Evolutionary conservation across 257 asterid species (phyloP).

Genomic region (Plantago elongata): DNA sequence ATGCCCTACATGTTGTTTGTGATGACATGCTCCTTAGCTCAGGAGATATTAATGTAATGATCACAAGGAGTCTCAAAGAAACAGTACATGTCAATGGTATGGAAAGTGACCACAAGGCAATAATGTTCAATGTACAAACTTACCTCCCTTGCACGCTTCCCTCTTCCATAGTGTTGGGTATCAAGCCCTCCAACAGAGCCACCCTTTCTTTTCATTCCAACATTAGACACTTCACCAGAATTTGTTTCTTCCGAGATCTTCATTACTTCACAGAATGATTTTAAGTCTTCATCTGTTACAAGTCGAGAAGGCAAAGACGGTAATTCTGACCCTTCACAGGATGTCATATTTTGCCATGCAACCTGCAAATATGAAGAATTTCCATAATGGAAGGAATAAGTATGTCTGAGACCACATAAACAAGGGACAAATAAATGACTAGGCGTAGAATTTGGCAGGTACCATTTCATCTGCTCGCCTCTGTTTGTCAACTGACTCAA

Average conservation of each 20-base stretch:
- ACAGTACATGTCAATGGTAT: neutral
- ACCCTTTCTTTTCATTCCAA: slow-evolving; percentile 74
- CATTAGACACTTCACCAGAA: slow-evolving; percentile 36
- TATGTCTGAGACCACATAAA: slow-evolving; percentile 12
- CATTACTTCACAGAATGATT: slow-evolving; percentile 80
- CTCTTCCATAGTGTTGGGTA: slow-evolving; percentile 95
- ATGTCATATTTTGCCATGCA: slow-evolving; percentile 58
- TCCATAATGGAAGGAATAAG: slow-evolving; percentile 16
- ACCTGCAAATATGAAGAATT: slow-evolving; percentile 37
- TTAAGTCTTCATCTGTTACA: slow-evolving; percentile 69
- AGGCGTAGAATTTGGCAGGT: slow-evolving; percentile 21
- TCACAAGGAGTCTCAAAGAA: neutral
- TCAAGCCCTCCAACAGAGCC: slow-evolving; percentile 83
- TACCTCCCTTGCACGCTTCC: slow-evolving; percentile 98
- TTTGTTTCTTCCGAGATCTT: slow-evolving; percentile 60
- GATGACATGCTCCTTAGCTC: neutral
- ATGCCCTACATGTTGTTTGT: too few relatives aligned
- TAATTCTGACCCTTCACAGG: slow-evolving; percentile 39
- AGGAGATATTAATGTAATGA: neutral
- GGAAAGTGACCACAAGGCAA: neutral
- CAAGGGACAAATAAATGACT: slow-evolving; percentile 10
- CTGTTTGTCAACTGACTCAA: slow-evolving; percentile 80
- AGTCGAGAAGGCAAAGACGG: slow-evolving; percentile 91
- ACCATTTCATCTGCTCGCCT: slow-evolving; percentile 87
- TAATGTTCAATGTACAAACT: slow-evolving; percentile 24